Evolutionary conservation across 2,329 filamentous ascomycete species (phyloP).

Genomic region (Nakataea oryzae): DNA sequence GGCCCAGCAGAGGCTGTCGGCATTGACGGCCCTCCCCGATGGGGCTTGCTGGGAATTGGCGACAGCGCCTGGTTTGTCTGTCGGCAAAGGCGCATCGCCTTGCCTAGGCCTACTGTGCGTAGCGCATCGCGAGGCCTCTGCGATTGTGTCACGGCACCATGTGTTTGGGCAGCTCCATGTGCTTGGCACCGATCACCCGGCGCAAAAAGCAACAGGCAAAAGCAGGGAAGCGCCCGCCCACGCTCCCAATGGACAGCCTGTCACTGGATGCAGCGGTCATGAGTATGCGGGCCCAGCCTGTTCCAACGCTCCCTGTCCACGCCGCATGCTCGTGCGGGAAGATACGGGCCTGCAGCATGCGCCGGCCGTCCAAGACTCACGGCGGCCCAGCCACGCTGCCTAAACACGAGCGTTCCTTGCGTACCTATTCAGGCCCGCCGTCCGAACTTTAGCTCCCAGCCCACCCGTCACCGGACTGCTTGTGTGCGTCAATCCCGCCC

Average conservation of each 20-base stretch:
- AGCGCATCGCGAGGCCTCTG: too few relatives aligned
- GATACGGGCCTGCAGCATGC: not conserved
- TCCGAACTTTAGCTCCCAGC: not conserved
- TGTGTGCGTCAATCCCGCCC: not conserved
- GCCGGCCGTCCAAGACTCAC: not conserved
- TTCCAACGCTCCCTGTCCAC: not conserved
- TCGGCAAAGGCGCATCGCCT: too few relatives aligned
- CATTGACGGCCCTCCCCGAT: not conserved
- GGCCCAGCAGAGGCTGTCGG: too few relatives aligned
- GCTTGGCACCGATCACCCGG: not conserved
- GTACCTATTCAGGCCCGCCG: not conserved
- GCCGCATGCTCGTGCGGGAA: not conserved
- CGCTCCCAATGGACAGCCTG: not conserved
- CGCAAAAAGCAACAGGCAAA: not conserved
- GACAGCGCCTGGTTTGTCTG: too few relatives aligned
- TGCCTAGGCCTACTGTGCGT: too few relatives aligned
- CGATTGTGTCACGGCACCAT: not conserved
- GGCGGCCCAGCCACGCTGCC: not conserved
- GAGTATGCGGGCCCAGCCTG: not conserved
- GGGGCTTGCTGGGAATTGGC: too few relatives aligned
- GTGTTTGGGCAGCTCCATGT: not conserved
- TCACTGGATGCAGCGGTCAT: not conserved
- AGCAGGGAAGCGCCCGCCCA: not conserved
- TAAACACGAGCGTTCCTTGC: not conserved
- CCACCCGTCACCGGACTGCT: not conserved